Base-by-base conservation (phyloP, 805 yeast genomes). In the Wickerhamiella azyma region DNA sequence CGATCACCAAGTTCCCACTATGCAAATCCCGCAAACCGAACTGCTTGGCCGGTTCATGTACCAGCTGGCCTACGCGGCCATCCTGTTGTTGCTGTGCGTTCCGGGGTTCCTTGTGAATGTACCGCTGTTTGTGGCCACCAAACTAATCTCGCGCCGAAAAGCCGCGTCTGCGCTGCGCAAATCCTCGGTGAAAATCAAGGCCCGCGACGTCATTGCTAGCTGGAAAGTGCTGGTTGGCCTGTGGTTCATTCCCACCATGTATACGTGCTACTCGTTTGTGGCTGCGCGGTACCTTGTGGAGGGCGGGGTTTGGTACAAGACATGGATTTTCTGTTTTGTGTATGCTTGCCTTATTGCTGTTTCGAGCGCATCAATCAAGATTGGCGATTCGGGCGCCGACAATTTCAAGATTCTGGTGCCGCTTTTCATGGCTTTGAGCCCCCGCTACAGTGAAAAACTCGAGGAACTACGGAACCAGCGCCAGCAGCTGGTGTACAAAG, bases 321-420 rank as follows among this genome's bases (percentile, higher is more conserved):
- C 17, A 5, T 39, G 43, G 41, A 59, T 79, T 17, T 65, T 74
- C 49, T 54, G 74, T 37, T 63, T 72, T 54, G 63, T 79, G 19
- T 83, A 84, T 61, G 54, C 77, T n/a, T 63, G 76, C 18, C 79
- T 92, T 45, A 85, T 66, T 10, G 37, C 72, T 26, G 77, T 89
- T 13, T 84, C 96, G 0, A 89, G 84, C 57, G 78, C 94, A n/a
- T 95, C 98, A 0, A 70, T 92, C 53, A 70, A 85, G 24, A 77
- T 85, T 48, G 97, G 98, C 45, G 98, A 92, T 59, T 81, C 79
- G 49, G 98, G 98, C 30, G 72, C 85, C 77, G 97, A 89, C 59
- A 71, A 83, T 41, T 73, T 81, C 60, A 85, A 85, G 59, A 79
- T 94, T 2, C 66, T 89, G 47, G 73, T 86, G 53, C 96, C 97